Evolutionary conservation across 805 yeast genomes (phyloP), one percentile per base, ranked within the genome.

Genomic region (Ogataea pini): DNA sequence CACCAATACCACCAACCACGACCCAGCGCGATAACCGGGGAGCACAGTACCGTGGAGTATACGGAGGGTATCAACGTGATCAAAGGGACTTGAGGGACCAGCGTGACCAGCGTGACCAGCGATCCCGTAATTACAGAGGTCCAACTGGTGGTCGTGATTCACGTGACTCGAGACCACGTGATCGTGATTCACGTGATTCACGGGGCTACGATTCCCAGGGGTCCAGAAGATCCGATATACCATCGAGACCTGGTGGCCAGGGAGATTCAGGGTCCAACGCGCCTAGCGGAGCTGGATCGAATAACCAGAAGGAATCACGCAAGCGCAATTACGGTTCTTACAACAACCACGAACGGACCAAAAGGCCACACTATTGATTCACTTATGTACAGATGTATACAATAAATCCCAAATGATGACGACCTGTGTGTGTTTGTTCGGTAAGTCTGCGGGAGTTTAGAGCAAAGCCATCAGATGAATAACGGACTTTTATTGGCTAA

Each of bases 1-100:
- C 50, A 10, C 61, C 59, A 19, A 52, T 56, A 25, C 55, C 54
- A 7, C 46, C 56, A 10, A 29, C 50, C 34, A n/a, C 49, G 50
- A 24, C 45, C 46, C n/a, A 14, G 34, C 18, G 34, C 18, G 34
- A 31, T 16, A 31, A 44, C 46, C 14, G 24, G 4, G 36, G 32
- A 32, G 18, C 19, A 16, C 27, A 7, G 25, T 29, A 31, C 34
- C 34, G 34, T n/a, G 18, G 18, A 16, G 3, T 4, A 9, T 31
- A n/a, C 18, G 18, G 34, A 3, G 17, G 18, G 4, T n/a, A 31
- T 16, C 34, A 31, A 16, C 17, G 34, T 3, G 34, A 36, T n/a
- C 38, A 16, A 19, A 5, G 38, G 10, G 32, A 28, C 17, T 8
- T 6, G 25, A 5, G 25, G 5, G 25, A 22, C 14, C 14, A 13